Base-by-base conservation (phyloP, 169 alveolate genomes). In the Plasmodium blacklocki region DNA sequence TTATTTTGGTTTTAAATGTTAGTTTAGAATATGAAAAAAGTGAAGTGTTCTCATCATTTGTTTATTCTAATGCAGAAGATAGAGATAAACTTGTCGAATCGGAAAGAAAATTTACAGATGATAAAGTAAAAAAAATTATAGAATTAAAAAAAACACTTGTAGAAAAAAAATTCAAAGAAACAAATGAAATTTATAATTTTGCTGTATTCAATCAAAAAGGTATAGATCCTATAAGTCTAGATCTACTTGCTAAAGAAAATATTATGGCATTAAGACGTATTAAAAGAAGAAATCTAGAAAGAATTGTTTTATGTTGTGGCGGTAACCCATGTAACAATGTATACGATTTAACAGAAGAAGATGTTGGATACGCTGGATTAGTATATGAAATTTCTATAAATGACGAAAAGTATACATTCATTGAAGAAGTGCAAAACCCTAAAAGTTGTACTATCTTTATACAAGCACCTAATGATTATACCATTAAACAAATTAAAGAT, bases 161-260 rank as follows among this genome's bases (percentile, higher is more conserved):
- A 56, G 97, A 94, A 21, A 92, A 70, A 39, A 93, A 91, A 74
- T 95, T 94, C 15, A 94, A 96, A 73, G 93, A 88, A 11, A 59
- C 88, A 2, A 95, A 93, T 50, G 95, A 94, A 66, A 66, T 88
- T 47, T 88, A 91, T 63, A 85, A 94, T 66, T 98, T 99, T 95
- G 99, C 98, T 59, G 99, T 99, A 47, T 96, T 99, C 74, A 98
- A 98, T 92, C 99, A 98, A 95, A 99, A 99, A 93, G 99, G 99
- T 43, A 98, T 99, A 45, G 99, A 99, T 93, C 99, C 99, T n/a
- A 98, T 98, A 8, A 98, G 99, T 18, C 94, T 99, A 45, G 99
- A 98, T 92, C 93, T 99, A 98, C 93, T 99, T 59, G 99, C 99
- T 6, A 97, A 97, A 88, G 99, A 99, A 91, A 98, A 98, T 59